These are phyloP conservation scores for Paspalum vaginatum DNA, from an alignment of 176 grass and related monocot species.

Conservation along the genomic window DNA sequence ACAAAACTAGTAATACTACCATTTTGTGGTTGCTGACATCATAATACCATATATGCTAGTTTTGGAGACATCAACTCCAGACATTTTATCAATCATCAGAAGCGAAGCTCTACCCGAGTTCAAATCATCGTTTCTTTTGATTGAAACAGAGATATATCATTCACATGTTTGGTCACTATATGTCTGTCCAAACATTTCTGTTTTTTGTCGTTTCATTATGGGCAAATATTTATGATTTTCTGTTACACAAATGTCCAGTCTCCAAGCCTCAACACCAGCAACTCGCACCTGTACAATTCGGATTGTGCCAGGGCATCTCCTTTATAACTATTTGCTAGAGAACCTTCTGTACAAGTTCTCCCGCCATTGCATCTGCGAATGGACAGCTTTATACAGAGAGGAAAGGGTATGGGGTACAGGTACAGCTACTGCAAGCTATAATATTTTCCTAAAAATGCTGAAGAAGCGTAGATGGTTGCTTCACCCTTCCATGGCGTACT, in stretches of 20 bases:
- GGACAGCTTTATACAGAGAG: neutral
- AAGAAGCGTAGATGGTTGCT: conserved; percentile 3
- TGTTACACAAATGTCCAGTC: conserved; percentile 5
- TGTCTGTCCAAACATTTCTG: neutral
- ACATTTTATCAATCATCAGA: too few species aligned
- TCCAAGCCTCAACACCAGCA: conserved; percentile 1
- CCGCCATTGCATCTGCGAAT: neutral
- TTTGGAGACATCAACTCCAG: too few species aligned
- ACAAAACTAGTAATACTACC: neutral
- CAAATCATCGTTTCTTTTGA: neutral
- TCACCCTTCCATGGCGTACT: neutral
- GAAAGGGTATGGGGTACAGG: too few species aligned
- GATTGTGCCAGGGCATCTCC: neutral
- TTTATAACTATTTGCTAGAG: neutral
- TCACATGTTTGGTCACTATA: neutral
- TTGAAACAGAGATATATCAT: neutral
- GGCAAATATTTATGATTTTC: neutral
- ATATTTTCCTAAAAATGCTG: neutral
- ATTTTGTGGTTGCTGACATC: too few species aligned
- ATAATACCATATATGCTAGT: too few species aligned
- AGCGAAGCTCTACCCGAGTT: neutral
- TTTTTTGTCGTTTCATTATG: neutral
- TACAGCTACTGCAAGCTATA: neutral
- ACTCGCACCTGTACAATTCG: neutral
- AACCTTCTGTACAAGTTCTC: neutral